A percentile compares a stretch with the other conserved stretches of the same genome.
These are phyloP conservation scores for Chlamydomonas reinhardtii DNA, from an alignment of 163 green algal genomes.

Conservation along the genomic window DNA sequence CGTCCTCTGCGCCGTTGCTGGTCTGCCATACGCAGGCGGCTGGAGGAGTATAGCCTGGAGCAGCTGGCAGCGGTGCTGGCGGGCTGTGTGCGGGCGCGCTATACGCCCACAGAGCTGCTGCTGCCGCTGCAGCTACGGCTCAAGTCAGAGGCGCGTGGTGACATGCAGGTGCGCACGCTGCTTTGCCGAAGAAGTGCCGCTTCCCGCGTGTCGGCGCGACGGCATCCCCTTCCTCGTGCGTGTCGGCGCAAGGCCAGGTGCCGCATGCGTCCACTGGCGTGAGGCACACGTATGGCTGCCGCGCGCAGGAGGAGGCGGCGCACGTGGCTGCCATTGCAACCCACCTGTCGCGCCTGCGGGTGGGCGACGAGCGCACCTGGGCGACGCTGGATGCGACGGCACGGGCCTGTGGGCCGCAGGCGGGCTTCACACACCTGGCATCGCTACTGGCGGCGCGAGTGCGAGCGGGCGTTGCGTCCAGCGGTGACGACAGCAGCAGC, in stretches of 20 bases:
- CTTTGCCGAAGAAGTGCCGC: no score
- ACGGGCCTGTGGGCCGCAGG: neutral
- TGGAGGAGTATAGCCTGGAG: conserved; percentile 10
- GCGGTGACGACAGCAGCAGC: no score
- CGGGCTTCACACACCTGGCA: no score
- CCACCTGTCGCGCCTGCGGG: conserved; percentile 9
- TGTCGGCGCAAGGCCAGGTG: no score
- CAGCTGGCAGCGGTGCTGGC: conserved; percentile 12
- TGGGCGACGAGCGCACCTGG: neutral
- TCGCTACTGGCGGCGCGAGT: neutral
- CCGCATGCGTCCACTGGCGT: no score
- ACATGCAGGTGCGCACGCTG: neutral
- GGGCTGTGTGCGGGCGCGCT: neutral
- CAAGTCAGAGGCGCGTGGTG: neutral
- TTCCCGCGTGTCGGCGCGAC: no score
- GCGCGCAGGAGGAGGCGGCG: neutral
- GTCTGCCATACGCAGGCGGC: neutral
- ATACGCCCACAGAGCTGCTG: neutral
- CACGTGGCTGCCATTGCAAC: conserved; percentile 2
- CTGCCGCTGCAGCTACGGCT: conserved; percentile 29
- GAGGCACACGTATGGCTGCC: neutral
- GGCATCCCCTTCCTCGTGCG: no score
- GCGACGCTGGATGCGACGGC: neutral
- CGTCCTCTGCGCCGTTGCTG: no score
- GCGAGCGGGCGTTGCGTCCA: no score